phyloP scores from a whole-genome alignment of 768 basidiomycete genomes.

The Lentinula detonsa region DNA sequence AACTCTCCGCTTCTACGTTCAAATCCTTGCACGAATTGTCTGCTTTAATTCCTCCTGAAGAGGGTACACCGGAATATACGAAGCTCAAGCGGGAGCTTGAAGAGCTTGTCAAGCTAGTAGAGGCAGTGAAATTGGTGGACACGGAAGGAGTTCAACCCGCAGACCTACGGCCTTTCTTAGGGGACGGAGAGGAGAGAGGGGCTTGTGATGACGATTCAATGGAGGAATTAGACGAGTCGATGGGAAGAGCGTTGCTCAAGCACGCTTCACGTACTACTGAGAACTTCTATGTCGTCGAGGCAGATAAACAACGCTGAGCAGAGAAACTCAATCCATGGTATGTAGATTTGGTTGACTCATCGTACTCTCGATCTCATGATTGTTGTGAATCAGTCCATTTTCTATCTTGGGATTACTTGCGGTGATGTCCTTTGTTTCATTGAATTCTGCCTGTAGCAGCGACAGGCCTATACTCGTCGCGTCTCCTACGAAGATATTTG shows the following conservation, averaged over 20 bases:
- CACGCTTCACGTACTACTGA: conserved; percentile 44
- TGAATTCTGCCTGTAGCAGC: no score
- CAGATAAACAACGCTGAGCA: conserved; percentile 24
- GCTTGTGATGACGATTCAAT: conserved; percentile 8
- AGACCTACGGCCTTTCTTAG: conserved; percentile 32
- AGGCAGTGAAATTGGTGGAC: conserved; percentile 69
- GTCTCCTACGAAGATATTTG: no score
- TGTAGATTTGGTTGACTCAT: not conserved
- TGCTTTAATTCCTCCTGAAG: conserved; percentile 61
- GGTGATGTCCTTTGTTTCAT: no score
- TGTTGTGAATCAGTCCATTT: no score
- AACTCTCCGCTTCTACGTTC: conserved; percentile 50
- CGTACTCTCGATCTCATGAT: not conserved
- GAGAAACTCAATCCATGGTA: not conserved
- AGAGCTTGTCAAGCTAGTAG: conserved; percentile 70
- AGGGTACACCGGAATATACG: conserved; percentile 47
- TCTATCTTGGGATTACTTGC: no score
- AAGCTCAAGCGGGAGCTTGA: conserved; percentile 55
- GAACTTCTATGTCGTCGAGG: conserved; percentile 61
- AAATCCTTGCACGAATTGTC: conserved; percentile 65
- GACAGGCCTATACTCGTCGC: no score
- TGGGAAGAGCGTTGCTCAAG: conserved; percentile 41
- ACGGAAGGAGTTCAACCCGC: conserved; percentile 26
- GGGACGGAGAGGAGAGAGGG: conserved; percentile 29
- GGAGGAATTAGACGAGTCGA: conserved; percentile 14